These are phyloP conservation scores for Westerdykella aurantiaca DNA, from an alignment of 2,329 filamentous ascomycete species.

Conservation along the genomic window DNA sequence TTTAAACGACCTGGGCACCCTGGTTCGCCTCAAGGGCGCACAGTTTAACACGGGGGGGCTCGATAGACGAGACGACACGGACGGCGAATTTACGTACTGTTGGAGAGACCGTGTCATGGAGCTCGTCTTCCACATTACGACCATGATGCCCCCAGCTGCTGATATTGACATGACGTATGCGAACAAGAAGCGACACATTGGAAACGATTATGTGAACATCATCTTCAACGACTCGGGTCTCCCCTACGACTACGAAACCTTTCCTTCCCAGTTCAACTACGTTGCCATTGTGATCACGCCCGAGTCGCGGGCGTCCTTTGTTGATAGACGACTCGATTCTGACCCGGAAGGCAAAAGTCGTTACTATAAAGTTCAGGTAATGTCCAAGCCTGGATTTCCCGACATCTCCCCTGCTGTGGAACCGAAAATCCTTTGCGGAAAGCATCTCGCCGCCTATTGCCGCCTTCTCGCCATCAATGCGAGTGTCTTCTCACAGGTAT, in stretches of 20 bases:
- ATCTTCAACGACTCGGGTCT: slow-evolving; percentile 95
- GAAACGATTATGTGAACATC: slow-evolving; percentile 97
- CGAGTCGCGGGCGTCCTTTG: slow-evolving; percentile 70
- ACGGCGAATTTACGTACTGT: slow-evolving; percentile 84
- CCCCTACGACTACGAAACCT: slow-evolving; percentile 83
- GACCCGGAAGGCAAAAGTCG: slow-evolving; percentile 39
- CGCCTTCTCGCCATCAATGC: slow-evolving; percentile 87
- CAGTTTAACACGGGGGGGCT: slow-evolving; percentile 91
- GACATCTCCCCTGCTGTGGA: slow-evolving; percentile 86
- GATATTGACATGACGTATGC: slow-evolving; percentile 66
- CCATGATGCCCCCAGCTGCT: slow-evolving; percentile 90
- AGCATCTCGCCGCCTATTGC: slow-evolving; percentile 77
- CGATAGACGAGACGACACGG: slow-evolving; percentile 67
- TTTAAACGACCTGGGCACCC: slow-evolving; percentile 71
- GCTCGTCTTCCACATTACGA: slow-evolving; percentile 91
- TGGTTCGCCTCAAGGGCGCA: slow-evolving; percentile 73
- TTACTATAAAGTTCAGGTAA: slow-evolving; percentile 85
- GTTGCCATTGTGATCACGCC: slow-evolving; percentile 96
- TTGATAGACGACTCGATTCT: slow-evolving; percentile 48
- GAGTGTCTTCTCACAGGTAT: slow-evolving; percentile 88
- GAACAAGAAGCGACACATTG: slow-evolving; percentile 89
- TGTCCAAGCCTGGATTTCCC: slow-evolving; percentile 83
- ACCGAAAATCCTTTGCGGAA: slow-evolving; percentile 80
- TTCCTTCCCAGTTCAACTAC: slow-evolving; percentile 92
- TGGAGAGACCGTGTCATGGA: slow-evolving; percentile 95